phyloP scores from a whole-genome alignment of 1,284 basidiomycete genomes.

The Xanthoconium separans region DNA sequence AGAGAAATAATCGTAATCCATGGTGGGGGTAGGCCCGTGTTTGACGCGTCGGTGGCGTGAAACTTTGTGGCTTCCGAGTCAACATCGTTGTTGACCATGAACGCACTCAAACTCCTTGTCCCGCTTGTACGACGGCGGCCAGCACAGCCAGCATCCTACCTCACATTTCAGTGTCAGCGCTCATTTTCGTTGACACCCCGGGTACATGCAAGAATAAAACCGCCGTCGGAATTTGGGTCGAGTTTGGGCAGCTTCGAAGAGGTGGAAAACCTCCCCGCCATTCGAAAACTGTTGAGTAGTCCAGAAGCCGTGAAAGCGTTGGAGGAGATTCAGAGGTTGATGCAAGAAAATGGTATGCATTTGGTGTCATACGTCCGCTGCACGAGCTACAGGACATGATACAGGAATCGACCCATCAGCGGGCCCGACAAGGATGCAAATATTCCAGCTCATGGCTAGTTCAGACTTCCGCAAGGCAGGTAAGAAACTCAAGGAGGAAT shows the following conservation, averaged over 20 bases:
- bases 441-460: constrained; percentile 53
- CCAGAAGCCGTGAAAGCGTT: constrained; percentile 51
- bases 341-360: constrained; percentile 51
- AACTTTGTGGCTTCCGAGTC: neutral
- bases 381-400: constrained; percentile 1
- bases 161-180: constrained; percentile 24
- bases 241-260: constrained; percentile 42
- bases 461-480: constrained; percentile 51
- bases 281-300: constrained; percentile 47
- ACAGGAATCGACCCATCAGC: constrained; percentile 48
- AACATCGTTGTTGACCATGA: too few species aligned
- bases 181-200: constrained; percentile 39
- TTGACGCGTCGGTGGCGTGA: constrained; percentile 28
- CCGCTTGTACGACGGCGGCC: constrained; percentile 16
- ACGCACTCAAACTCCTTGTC: constrained; percentile 14
- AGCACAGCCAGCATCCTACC: constrained; percentile 13
- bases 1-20: constrained; percentile 89
- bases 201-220: constrained; percentile 32
- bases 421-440: constrained; percentile 49
- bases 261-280: constrained; percentile 40
- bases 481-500: constrained; percentile 46
- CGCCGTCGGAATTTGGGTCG: constrained; percentile 35
- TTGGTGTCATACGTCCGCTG: neutral
- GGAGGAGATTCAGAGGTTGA: constrained; percentile 41
- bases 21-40: neutral